Evolutionary conservation across 305 asterid genomes (phyloP).

Genomic region (Plantago lanceolata): DNA sequence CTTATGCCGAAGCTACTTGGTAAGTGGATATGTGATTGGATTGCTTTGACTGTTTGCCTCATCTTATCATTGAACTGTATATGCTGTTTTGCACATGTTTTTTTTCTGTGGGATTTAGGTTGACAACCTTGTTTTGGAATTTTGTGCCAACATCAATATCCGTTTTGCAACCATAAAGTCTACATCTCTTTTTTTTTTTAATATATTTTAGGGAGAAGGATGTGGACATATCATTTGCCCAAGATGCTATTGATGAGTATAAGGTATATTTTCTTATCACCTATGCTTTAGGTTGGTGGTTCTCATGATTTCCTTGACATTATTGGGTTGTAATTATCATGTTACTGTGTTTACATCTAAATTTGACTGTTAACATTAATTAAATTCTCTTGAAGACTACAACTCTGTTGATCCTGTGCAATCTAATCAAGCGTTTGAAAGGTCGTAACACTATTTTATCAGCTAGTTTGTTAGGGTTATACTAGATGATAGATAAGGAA

Average conservation of each 20-base stretch:
- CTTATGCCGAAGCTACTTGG: constrained; percentile 99
- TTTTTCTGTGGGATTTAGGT: constrained; percentile 17
- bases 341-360: neutral
- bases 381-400: neutral
- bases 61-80: constrained; percentile 17
- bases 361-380: neutral
- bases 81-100: constrained; percentile 2
- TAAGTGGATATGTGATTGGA: constrained; percentile 31
- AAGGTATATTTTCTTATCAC: constrained; percentile 52
- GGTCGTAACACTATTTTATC: too few relatives aligned
- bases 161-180: constrained; percentile 13
- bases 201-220: constrained; percentile 83
- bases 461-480: too few relatives aligned
- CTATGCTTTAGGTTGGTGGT: constrained; percentile 18
- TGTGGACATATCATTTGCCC: constrained; percentile 80
- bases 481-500: too few relatives aligned
- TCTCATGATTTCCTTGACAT: constrained; percentile 22
- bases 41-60: constrained; percentile 26
- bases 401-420: neutral
- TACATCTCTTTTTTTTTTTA: constrained; percentile 19
- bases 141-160: constrained; percentile 12
- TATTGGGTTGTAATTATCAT: constrained; percentile 9
- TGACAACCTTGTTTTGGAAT: constrained; percentile 15
- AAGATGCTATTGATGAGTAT: constrained; percentile 94
- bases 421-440: too few relatives aligned